phyloP scores from a whole-genome alignment of 1,139 yeast genomes.

The Schwanniomyces etchellsii region DNA sequence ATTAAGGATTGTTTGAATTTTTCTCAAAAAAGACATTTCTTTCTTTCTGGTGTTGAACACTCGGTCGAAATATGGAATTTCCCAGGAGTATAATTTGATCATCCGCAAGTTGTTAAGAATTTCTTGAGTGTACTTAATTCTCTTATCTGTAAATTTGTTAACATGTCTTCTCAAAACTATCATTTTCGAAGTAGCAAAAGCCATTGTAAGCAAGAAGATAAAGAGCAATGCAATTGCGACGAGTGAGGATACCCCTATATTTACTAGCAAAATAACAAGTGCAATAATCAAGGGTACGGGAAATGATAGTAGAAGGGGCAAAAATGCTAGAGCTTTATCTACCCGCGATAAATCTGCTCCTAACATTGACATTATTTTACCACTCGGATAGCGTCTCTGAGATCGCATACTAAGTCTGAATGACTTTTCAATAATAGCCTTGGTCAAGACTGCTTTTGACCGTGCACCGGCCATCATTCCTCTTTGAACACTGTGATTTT shows the following conservation, averaged over 20 bases:
- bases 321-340: conserved; percentile 29
- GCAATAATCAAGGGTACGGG: conserved; percentile 27
- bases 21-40: conserved; percentile 46
- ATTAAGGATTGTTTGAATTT: conserved; percentile 52
- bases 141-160: conserved; percentile 25
- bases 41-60: conserved; percentile 40
- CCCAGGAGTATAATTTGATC: conserved; percentile 57
- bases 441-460: conserved; percentile 59
- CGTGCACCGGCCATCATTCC: conserved; percentile 53
- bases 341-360: conserved; percentile 34
- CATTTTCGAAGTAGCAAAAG: conserved; percentile 15
- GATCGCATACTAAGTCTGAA: conserved; percentile 57
- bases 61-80: conserved; percentile 46
- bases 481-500: conserved; percentile 27
- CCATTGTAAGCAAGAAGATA: conserved; percentile 19
- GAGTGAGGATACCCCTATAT: conserved; percentile 31
- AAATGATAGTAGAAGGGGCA: conserved; percentile 23
- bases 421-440: conserved; percentile 62
- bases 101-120: conserved; percentile 30
- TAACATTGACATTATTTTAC: conserved; percentile 56
- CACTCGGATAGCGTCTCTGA: conserved; percentile 53
- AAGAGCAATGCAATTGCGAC: conserved; percentile 30
- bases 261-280: conserved; percentile 25
- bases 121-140: conserved; percentile 31
- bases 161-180: conserved; percentile 25